Evolutionary conservation across 2,329 filamentous ascomycete species (phyloP).

Genomic region (Penicillium brevicompactum): DNA sequence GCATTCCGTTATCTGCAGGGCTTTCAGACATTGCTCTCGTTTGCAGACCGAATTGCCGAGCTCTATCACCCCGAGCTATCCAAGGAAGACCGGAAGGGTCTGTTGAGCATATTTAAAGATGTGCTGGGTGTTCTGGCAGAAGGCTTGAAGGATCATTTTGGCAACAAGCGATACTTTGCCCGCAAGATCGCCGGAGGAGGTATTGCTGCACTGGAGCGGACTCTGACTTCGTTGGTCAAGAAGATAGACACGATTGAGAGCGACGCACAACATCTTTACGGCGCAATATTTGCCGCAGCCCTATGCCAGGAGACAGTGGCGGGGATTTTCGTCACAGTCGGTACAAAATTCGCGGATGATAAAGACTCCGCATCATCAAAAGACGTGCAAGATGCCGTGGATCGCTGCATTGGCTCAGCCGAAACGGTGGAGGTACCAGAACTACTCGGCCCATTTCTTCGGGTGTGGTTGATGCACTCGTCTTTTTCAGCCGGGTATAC

Average conservation of each 20-base stretch:
- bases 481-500: conserved; percentile 52
- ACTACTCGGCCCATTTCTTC: conserved; percentile 40
- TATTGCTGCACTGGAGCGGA: conserved; percentile 75
- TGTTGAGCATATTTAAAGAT: conserved; percentile 68
- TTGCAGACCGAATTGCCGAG: conserved; percentile 71
- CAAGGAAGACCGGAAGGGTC: conserved; percentile 63
- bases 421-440: conserved; percentile 48
- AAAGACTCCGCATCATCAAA: conserved; percentile 15
- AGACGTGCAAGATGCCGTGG: conserved; percentile 33
- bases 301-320: conserved; percentile 76
- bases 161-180: conserved; percentile 85
- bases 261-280: conserved; percentile 78
- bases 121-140: conserved; percentile 66
- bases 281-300: conserved; percentile 77
- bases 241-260: conserved; percentile 49
- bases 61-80: conserved; percentile 68
- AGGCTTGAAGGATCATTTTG: conserved; percentile 74
- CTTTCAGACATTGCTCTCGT: conserved; percentile 72
- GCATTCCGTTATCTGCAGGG: conserved; percentile 80
- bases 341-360: conserved; percentile 27
- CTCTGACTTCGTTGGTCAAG: conserved; percentile 65
- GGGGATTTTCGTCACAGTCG: conserved; percentile 60
- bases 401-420: conserved; percentile 41
- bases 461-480: conserved; percentile 60
- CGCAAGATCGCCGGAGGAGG: conserved; percentile 74